A percentile compares a stretch with the other conserved stretches of the same genome.
Evolutionary conservation across 2,329 filamentous ascomycete species (phyloP).

Genomic region (Aspergillus sclerotialis): DNA sequence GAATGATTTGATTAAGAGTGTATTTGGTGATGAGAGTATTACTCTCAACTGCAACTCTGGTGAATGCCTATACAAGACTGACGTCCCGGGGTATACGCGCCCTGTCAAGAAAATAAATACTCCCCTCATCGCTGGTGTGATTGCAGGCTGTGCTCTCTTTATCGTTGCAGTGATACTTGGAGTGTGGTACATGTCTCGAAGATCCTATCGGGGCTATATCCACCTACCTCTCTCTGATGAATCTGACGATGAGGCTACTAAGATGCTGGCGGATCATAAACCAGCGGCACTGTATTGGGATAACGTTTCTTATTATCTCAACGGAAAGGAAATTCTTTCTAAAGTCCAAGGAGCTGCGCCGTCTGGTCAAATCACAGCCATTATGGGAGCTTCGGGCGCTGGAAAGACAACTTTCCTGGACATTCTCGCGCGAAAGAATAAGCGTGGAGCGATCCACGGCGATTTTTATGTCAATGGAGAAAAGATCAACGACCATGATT

Average conservation of each 20-base stretch:
- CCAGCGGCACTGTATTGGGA: conserved; percentile 84
- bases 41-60: conserved; percentile 73
- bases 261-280: conserved; percentile 86
- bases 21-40: conserved; percentile 92
- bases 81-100: conserved; percentile 82
- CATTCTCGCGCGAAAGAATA: conserved; percentile 94
- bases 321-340: conserved; percentile 77
- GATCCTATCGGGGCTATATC: conserved; percentile 57
- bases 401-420: conserved; percentile 97
- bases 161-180: conserved; percentile 77
- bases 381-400: conserved; percentile 96
- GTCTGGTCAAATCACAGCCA: conserved; percentile 90
- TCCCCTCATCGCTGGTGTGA: conserved; percentile 87
- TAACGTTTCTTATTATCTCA: conserved; percentile 77
- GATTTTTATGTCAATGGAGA: conserved; percentile 92
- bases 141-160: conserved; percentile 78
- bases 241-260: conserved; percentile 77
- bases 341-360: conserved; percentile 79
- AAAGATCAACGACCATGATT: conserved; percentile 75
- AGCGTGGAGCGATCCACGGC: conserved; percentile 70
- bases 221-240: conserved; percentile 75
- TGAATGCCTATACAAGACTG: conserved; percentile 87
- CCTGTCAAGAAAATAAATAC: conserved; percentile 96
- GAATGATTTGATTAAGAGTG: conserved; percentile 77
- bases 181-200: conserved; percentile 81